phyloP scores from a whole-genome alignment of 768 basidiomycete genomes.

The Mycena floridula region DNA sequence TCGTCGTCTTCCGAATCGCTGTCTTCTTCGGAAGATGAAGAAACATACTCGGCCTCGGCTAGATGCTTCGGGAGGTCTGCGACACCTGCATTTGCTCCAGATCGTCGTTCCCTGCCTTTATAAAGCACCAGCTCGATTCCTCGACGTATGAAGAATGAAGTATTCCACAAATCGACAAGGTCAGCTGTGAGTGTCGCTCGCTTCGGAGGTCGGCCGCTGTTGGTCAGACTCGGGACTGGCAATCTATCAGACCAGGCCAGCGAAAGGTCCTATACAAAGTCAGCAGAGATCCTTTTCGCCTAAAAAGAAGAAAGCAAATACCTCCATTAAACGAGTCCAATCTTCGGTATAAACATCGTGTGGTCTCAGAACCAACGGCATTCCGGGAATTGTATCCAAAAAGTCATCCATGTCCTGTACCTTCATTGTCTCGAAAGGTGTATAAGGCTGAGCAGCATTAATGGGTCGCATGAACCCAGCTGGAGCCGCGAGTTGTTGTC shows the following conservation, averaged over 20 bases:
- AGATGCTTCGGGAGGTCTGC: conserved; percentile 50
- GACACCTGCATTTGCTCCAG: conserved; percentile 52
- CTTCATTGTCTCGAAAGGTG: conserved; percentile 64
- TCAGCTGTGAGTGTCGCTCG: conserved; percentile 60
- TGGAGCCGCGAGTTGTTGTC: conserved; percentile 46
- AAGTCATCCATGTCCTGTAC: conserved; percentile 76
- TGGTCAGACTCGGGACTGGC: conserved; percentile 49
- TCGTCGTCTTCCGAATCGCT: conserved; percentile 33
- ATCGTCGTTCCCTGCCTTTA: conserved; percentile 71
- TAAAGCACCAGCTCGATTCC: conserved; percentile 79
- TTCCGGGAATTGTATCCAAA: conserved; percentile 56
- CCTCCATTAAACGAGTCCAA: conserved; percentile 77
- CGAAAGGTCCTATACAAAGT: conserved; percentile 51
- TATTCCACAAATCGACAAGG: conserved; percentile 76
- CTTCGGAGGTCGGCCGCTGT: conserved; percentile 44
- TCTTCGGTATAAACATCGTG: conserved; percentile 78
- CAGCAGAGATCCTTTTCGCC: not conserved
- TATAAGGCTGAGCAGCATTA: conserved; percentile 60
- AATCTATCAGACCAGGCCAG: conserved; percentile 75
- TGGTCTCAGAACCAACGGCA: conserved; percentile 65
- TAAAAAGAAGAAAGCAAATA: conserved; percentile 16
- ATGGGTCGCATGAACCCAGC: conserved; percentile 73
- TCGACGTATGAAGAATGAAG: conserved; percentile 65
- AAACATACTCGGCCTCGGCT: conserved; percentile 32
- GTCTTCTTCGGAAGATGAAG: conserved; percentile 33